phyloP scores from a whole-genome alignment of 805 yeast species.

The Kuraishia piskuri region DNA sequence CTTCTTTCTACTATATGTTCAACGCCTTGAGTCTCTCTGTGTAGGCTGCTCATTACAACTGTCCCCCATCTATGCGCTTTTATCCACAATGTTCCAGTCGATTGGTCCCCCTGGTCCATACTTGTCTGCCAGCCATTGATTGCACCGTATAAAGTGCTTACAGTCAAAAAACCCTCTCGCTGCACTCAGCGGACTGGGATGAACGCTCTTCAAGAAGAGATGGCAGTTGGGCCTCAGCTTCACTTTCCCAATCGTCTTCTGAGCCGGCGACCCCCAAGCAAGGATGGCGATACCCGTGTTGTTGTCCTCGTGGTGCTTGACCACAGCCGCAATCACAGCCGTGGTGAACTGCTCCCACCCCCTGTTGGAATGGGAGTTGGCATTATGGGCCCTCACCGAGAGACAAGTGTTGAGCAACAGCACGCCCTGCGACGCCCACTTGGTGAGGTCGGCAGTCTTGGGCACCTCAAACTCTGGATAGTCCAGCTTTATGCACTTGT shows the following conservation, averaged over 20 bases:
- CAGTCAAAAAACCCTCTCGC: conserved; percentile 77
- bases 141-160: conserved; percentile 64
- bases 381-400: conserved; percentile 88
- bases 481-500: conserved; percentile 59
- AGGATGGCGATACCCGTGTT: conserved; percentile 57
- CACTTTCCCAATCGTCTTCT: conserved; percentile 23
- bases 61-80: no score
- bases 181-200: conserved; percentile 94
- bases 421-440: conserved; percentile 88
- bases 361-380: conserved; percentile 80
- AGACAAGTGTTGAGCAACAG: conserved; percentile 78
- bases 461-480: conserved; percentile 67
- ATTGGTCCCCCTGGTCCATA: conserved; percentile 20
- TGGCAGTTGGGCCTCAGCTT: conserved; percentile 25
- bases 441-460: conserved; percentile 55
- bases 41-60: no score
- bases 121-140: conserved; percentile 58
- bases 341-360: conserved; percentile 95
- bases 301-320: conserved; percentile 35
- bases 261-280: conserved; percentile 49
- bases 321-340: conserved; percentile 46
- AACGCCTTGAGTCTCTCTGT: no score
- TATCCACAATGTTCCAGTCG: conserved; percentile 14
- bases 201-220: conserved; percentile 64
- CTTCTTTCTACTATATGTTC: no score